Base-by-base conservation (phyloP, 148 eudicot genomes). In the Diospyros kaki region DNA sequence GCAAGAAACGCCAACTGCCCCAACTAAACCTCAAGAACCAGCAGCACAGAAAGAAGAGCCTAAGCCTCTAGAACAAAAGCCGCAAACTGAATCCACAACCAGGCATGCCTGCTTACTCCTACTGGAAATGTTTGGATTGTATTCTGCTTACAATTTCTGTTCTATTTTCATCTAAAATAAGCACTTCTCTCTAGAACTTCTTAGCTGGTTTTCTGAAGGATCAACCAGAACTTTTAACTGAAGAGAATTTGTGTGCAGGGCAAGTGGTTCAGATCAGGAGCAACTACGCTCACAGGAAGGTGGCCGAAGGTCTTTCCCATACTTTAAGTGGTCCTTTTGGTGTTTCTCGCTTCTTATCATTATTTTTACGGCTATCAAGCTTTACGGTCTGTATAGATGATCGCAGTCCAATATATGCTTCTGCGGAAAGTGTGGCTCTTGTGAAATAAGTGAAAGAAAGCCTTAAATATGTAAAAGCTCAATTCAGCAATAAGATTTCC, bases 1-100 rank as follows among this genome's bases (percentile, higher is more conserved):
- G 10, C 82, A 84, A 83, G 77, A 71, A 73, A 82, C 65, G 56
- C 77, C 83, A 64, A 77, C 11, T 68, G 40, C 65, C 6, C 15
- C 42, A 3, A 4, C 9, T 39, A 44, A 76, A 78, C 66, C 67
- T 39, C 43, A 65, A 65, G 72, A 72, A 58, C 42, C 58, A 73
- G 66, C 58, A 73, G 66, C 50, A 42, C 42, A 63, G 11, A 53
- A 14, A 60, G 9, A 8, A 28, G 1, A 15, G 18, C 67, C 60
- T 18, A 54, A 62, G 38, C 51, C 54, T 11, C 14, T 41, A n/a
- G 53, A 69, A 17, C 66, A 71, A 43, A 42, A 38, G 41, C 44
- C 53, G 45, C 44, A 13, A 13, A 40, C 15, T 69, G 60, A 69
- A 46, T 28, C 73, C 18, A 8, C 40, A 8, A 3, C 48, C 59